phyloP scores from a whole-genome alignment of 805 yeast species.

The Yarrowia sp. region DNA sequence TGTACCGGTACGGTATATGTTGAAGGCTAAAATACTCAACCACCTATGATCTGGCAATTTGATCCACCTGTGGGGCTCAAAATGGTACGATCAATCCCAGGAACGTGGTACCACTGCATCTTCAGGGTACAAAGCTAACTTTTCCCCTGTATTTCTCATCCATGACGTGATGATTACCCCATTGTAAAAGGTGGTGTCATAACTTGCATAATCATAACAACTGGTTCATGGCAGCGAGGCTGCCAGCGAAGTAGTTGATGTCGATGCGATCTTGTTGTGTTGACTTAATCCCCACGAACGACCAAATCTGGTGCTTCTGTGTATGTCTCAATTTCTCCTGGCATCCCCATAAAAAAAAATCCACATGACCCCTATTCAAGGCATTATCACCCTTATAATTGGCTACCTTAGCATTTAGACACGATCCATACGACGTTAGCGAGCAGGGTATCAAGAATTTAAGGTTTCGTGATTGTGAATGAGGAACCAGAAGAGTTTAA shows the following conservation, averaged over 20 bases:
- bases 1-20: too few relatives aligned
- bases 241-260: too few relatives aligned
- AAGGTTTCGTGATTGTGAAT: constrained; percentile 28
- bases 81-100: background rate
- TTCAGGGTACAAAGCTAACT: background rate
- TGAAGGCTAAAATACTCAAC: too few relatives aligned
- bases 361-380: constrained; percentile 13
- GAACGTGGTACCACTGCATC: constrained; percentile 1
- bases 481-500: constrained; percentile 15
- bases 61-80: too few relatives aligned
- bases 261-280: too few relatives aligned
- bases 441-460: background rate
- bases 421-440: constrained; percentile 27
- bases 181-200: constrained; percentile 25
- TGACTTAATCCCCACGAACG: too few relatives aligned
- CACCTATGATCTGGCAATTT: too few relatives aligned
- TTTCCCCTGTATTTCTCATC: background rate
- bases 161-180: constrained; percentile 34
- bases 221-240: background rate
- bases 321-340: too few relatives aligned
- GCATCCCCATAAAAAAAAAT: too few relatives aligned
- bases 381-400: background rate
- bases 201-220: constrained; percentile 21
- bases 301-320: too few relatives aligned
- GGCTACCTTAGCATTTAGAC: constrained; percentile 8